phyloP scores from a whole-genome alignment of 306 rosid species.

The Albizia julibrissin region DNA sequence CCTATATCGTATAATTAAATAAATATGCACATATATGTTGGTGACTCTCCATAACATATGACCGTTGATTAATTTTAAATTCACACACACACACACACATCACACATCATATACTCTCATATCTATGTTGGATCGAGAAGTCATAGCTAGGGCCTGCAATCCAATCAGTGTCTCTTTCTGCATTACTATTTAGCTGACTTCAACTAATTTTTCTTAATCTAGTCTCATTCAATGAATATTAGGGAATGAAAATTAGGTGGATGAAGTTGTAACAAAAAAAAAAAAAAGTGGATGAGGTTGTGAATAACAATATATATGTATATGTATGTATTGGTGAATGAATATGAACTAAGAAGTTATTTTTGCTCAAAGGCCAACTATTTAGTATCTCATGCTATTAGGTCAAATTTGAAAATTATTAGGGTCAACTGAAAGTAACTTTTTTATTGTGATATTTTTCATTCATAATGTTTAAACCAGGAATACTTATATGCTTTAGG shows the following conservation, averaged over 20 bases:
- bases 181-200: background rate
- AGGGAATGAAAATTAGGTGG: background rate
- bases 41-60: background rate
- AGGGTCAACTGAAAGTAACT: too few relatives aligned
- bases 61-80: background rate
- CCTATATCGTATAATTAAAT: background rate
- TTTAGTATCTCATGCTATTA: too few relatives aligned
- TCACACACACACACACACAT: too few relatives aligned
- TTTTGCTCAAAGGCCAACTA: background rate
- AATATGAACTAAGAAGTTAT: background rate
- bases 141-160: background rate
- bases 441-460: background rate
- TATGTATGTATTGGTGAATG: too few relatives aligned
- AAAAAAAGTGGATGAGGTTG: background rate
- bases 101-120: too few relatives aligned
- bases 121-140: background rate
- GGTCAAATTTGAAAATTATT: background rate
- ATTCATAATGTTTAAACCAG: background rate
- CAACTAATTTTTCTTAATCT: background rate
- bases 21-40: background rate
- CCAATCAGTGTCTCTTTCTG: background rate
- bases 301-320: too few relatives aligned
- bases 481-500: too few relatives aligned
- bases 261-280: too few relatives aligned
- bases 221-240: background rate